Evolutionary conservation across 306 rosid genomes (phyloP).

Genomic region (Glycine latifolia): DNA sequence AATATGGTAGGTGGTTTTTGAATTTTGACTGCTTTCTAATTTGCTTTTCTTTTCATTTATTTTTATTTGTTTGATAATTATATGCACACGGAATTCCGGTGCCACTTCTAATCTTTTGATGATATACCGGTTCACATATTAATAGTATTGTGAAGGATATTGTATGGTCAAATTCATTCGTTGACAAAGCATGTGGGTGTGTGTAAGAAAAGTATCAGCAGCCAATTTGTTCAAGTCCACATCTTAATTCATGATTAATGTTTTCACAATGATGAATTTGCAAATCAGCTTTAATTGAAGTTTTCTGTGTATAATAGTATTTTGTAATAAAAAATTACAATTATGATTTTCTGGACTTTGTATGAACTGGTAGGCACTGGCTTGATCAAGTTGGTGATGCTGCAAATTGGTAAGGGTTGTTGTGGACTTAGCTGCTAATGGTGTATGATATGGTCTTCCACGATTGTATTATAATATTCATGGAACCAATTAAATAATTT

Average conservation of each 20-base stretch:
- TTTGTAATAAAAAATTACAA: neutral
- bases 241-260: slow-evolving; percentile 8
- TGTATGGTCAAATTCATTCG: slow-evolving; percentile 38
- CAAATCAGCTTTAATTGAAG: neutral
- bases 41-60: neutral
- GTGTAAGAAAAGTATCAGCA: slow-evolving; percentile 37
- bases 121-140: slow-evolving; percentile 25
- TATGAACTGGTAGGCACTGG: slow-evolving; percentile 53
- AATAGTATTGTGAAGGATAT: neutral
- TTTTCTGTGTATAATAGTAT: neutral
- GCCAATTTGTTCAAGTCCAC: slow-evolving; percentile 52
- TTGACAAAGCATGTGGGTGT: slow-evolving; percentile 16
- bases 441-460: slow-evolving; percentile 32
- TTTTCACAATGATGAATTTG: slow-evolving; percentile 1
- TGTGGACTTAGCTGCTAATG: slow-evolving; percentile 52
- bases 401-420: slow-evolving; percentile 55
- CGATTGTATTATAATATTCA: slow-evolving; percentile 28
- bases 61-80: neutral
- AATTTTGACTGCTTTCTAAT: slow-evolving; percentile 53
- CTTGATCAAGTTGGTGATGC: slow-evolving; percentile 40
- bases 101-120: neutral
- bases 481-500: slow-evolving; percentile 48
- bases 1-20: slow-evolving; percentile 45
- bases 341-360: slow-evolving; percentile 43
- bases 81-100: slow-evolving; percentile 1